Base-by-base conservation (phyloP, 2,329 filamentous ascomycete genomes). In the Fusarium austroafricanum region DNA sequence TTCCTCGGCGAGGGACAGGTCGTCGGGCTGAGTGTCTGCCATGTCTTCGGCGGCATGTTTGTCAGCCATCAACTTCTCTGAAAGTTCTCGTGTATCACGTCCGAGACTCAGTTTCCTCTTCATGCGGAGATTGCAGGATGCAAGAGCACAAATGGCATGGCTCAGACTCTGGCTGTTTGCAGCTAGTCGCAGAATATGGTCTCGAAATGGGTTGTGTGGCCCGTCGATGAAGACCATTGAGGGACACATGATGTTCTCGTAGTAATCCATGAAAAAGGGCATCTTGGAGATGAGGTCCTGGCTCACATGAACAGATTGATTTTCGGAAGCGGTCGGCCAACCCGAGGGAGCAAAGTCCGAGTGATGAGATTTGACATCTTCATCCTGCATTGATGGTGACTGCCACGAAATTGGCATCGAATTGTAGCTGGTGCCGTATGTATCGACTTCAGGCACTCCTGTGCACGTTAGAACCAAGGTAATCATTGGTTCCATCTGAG, bases 201-300 rank as follows among this genome's bases (percentile, higher is more conserved):
- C 89, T 64, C 94, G 87, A 77, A 95, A 97, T 2, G 95, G 95
- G 77, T 97, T 97, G 65, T 85, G 86, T 2, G 92, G 91, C 12
- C 90, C 90, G 76, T 98, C 95, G 77, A 97, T 94, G 70, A 94
- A 92, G 50, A 97, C 94, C 79, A 97, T 92, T 61, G 93, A 93
- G 7, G 93, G 92, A 70, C 94, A 96, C 81, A 98, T 94, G 75
- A 93, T 92, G 78, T 93, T 94, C 75, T 94, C 91, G 79, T 97
- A 97, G 79, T 97, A 97, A 76, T 96, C 92, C 83, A 97, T 91
- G 75, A 97, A 90, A 79, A 92, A 96, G 69, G 92, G 90, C 82
- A 97, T 91, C 75, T 93, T 91, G 60, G 90, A 88, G 63, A 92
- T 89, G 73, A 92, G 81, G 78, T 91, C 81, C 76, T 86, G 76